These are phyloP conservation scores for Malassezia sp. DNA, from an alignment of 1,284 basidiomycete species.

Conservation along the genomic window DNA sequence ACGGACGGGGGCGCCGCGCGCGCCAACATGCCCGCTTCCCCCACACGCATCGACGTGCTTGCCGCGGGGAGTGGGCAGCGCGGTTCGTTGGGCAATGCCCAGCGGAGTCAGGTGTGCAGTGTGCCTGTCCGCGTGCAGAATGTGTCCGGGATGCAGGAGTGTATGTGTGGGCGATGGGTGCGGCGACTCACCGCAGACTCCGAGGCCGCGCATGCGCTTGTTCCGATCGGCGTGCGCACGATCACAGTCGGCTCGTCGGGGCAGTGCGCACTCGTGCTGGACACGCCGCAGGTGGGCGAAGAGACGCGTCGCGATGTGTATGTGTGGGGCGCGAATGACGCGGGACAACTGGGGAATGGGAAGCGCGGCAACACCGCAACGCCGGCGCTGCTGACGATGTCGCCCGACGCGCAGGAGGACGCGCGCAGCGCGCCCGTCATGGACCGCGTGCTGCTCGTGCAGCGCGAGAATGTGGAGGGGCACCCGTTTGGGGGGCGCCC, in stretches of 20 bases:
- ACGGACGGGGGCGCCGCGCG: slow-evolving; percentile 10
- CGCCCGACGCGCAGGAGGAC: slow-evolving; percentile 34
- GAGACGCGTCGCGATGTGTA: slow-evolving; percentile 50
- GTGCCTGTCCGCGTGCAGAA: slow-evolving; percentile 65
- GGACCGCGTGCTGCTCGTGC: slow-evolving; percentile 11
- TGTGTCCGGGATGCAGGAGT: slow-evolving; percentile 63
- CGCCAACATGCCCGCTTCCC: not conserved
- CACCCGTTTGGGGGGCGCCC: not conserved
- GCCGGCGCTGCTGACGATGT: slow-evolving; percentile 54
- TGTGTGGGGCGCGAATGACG: slow-evolving; percentile 49
- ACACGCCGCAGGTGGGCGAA: slow-evolving; percentile 28
- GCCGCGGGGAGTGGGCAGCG: slow-evolving; percentile 73
- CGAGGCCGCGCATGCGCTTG: slow-evolving; percentile 23
- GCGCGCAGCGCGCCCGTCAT: not conserved
- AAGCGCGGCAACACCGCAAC: slow-evolving; percentile 63
- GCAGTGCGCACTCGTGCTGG: slow-evolving; percentile 49
- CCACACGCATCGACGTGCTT: slow-evolving; percentile 55
- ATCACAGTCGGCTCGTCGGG: slow-evolving; percentile 61
- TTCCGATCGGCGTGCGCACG: slow-evolving; percentile 60
- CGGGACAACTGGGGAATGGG: slow-evolving; percentile 57
- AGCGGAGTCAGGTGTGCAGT: slow-evolving; percentile 63
- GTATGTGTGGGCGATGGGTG: too few species aligned
- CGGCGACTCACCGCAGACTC: too few species aligned
- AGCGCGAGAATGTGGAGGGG: slow-evolving; percentile 1
- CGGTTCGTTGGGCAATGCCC: slow-evolving; percentile 73